Evolutionary conservation across 805 yeast genomes (phyloP), one percentile per base, ranked within the genome.

Genomic region (Candida orba): DNA sequence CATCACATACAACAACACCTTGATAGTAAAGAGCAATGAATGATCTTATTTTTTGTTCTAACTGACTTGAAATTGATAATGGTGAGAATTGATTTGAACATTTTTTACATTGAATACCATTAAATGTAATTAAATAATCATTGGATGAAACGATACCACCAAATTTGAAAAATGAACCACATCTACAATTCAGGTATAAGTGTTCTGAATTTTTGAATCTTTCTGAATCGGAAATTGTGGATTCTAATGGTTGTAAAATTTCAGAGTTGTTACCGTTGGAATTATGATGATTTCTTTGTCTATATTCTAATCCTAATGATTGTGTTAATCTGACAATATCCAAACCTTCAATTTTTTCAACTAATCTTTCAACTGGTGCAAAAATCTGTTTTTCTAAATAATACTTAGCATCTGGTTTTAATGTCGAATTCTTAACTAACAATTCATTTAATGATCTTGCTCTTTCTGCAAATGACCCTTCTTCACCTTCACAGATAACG

Each of bases 1-100:
- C 97, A 60, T 85, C 95, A 67, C 99, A 93, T 0, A 63, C 65
- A 37, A 89, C 66, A 87, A 93, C 79, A 5, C 90, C 91, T n/a
- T 85, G 80, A 60, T 93, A 93, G 62, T 90, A 93, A 29, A 71
- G 59, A 1, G 89, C 72, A 40, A 91, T 79, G 50, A 80, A 84
- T 6, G 69, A 63, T 44, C 97, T 71, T 23, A 91, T 75, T 39
- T 77, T 67, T n/a, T 67, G 60, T 60, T 90, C 97, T 37, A 93
- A 63, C 60, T 89, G 97, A 10, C 82, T 64, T 7, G 82, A 76
- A 18, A 91, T 54, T 35, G 75, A 72, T 13, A 84, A 56, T 13
- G 75, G 62, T 0, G 80, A 59, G 41, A 91, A 64, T 1, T 62
- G 58, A 14, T 58, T 63, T 4, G 72, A 66, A 63, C 98, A 89